Base-by-base conservation (phyloP, 257 asterid species). In the Paulownia fortunei region DNA sequence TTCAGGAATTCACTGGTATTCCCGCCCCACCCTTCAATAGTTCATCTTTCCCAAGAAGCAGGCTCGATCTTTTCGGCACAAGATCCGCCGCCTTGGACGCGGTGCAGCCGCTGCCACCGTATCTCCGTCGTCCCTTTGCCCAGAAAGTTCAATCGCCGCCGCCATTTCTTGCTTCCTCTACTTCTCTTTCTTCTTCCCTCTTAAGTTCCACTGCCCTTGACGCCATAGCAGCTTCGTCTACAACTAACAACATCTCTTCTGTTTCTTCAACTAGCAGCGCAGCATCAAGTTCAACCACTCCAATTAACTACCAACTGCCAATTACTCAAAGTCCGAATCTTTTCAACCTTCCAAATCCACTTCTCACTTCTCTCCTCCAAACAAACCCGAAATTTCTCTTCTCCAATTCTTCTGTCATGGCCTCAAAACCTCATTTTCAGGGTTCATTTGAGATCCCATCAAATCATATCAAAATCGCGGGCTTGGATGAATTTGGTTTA, bases 1-100 rank as follows among this genome's bases (percentile, higher is more conserved):
- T 94, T 56, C 98, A 94, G 56, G 93, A 94, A 73, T 94, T 94
- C 78, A 94, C 98, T 0, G 97, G 98, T 15, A 88, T 94, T 23
- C 97, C 97, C 10, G 85, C 96, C 24, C 92, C 95, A 8, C 98
- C 98, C 0, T 90, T 94, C 41, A 36, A 82, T 5, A 77, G 75
- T 3, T 34, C 86, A 2, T 76, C 94, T 1, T 85, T 85, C 37
- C 75, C 83, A 3, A 78, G 88, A 76, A 82, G 24, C 41, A 72
- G 94, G 68, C 69, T 91, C 59, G 97, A 87, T 77, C 79, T 89
- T 21, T 85, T 83, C 73, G 87, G 83, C 26, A 9, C 87, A 26
- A 91, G 89, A 83, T 83, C 88, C 69, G 37, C 58, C 44, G 54
- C 77, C 63, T 23, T 72, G 6, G 85, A 82, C 63, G 55, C 81